Conservation (phyloP, 495 filamentous ascomycete species). For the Tirmania nivea region DNA sequence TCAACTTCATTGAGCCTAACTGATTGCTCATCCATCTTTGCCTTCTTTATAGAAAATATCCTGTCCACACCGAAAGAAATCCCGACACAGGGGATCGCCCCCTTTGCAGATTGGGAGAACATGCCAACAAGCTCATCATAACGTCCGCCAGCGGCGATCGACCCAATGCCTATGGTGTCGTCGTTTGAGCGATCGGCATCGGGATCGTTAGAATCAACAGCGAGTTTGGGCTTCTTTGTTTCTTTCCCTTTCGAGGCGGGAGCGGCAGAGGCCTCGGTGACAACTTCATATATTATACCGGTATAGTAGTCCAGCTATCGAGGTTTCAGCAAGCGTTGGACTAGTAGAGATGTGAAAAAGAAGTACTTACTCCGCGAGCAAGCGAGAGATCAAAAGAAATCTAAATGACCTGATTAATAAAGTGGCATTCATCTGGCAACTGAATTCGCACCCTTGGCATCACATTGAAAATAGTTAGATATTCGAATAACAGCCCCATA, state of each 20-base stretch:
- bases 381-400: slow-evolving; percentile 24
- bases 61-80: slow-evolving; percentile 90
- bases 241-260: slow-evolving; percentile 17
- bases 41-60: slow-evolving; percentile 79
- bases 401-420: background rate
- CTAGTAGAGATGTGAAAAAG: slow-evolving; percentile 43
- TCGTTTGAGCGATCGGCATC: slow-evolving; percentile 72
- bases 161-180: slow-evolving; percentile 63
- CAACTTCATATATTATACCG: slow-evolving; percentile 77
- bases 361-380: slow-evolving; percentile 8
- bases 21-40: slow-evolving; percentile 27
- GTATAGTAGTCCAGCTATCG: slow-evolving; percentile 68
- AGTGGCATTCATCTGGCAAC: too few species aligned
- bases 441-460: slow-evolving; percentile 27
- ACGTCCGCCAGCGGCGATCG: slow-evolving; percentile 71
- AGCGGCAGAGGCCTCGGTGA: slow-evolving; percentile 65
- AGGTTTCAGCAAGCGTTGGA: slow-evolving; percentile 55
- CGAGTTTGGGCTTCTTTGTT: slow-evolving; percentile 34
- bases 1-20: slow-evolving; percentile 56
- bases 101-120: slow-evolving; percentile 43
- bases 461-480: slow-evolving; percentile 54
- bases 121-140: slow-evolving; percentile 89
- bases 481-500: slow-evolving; percentile 59
- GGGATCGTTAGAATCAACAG: slow-evolving; percentile 26
- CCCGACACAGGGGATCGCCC: slow-evolving; percentile 74